Conservation (phyloP, 352 stramenopile genomes). For the Porosira glacialis region DNA sequence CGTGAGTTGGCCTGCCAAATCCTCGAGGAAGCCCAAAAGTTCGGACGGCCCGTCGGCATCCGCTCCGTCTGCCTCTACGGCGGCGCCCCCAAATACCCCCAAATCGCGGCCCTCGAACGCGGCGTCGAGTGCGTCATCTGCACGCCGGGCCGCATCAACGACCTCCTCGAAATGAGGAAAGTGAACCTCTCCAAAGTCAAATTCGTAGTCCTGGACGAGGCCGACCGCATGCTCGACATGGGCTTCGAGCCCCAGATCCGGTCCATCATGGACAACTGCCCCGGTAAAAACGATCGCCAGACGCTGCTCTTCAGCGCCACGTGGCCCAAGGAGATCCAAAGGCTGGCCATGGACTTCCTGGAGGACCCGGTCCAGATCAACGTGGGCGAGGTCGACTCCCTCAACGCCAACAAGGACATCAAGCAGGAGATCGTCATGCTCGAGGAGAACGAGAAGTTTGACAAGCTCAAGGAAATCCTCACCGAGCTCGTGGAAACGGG, state of each 20-base stretch:
- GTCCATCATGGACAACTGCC: slow-evolving; percentile 95
- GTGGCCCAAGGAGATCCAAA: slow-evolving; percentile 96
- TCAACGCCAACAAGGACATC: slow-evolving; percentile 99
- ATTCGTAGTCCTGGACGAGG: slow-evolving; percentile 99
- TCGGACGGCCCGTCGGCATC: slow-evolving; percentile 78
- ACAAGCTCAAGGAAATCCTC: no score
- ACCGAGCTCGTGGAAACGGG: no score
- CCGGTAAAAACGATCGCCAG: slow-evolving; percentile 83
- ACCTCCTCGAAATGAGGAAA: slow-evolving; percentile 96
- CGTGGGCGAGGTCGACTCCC: slow-evolving; percentile 95
- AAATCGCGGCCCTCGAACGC: slow-evolving; percentile 87
- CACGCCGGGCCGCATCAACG: slow-evolving; percentile 95
- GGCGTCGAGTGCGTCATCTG: slow-evolving; percentile 95
- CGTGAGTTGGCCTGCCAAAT: slow-evolving; percentile 97
- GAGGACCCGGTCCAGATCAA: slow-evolving; percentile 94
- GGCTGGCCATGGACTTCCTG: slow-evolving; percentile 95
- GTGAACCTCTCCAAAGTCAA: slow-evolving; percentile 98
- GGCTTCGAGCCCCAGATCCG: slow-evolving; percentile 96
- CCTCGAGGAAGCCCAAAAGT: slow-evolving; percentile 89
- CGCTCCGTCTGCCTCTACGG: slow-evolving; percentile 88
- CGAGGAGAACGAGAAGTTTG: slow-evolving; percentile 81
- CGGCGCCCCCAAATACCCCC: slow-evolving; percentile 87
- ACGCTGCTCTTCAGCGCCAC: slow-evolving; percentile 98
- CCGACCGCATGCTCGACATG: slow-evolving; percentile 93
- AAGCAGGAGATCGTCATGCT: slow-evolving; percentile 93